A percentile compares a stretch with the other conserved stretches of the same genome.
Evolutionary conservation across 2,329 filamentous ascomycete genomes (phyloP).

Genomic region (Aspergillus brasiliensis): DNA sequence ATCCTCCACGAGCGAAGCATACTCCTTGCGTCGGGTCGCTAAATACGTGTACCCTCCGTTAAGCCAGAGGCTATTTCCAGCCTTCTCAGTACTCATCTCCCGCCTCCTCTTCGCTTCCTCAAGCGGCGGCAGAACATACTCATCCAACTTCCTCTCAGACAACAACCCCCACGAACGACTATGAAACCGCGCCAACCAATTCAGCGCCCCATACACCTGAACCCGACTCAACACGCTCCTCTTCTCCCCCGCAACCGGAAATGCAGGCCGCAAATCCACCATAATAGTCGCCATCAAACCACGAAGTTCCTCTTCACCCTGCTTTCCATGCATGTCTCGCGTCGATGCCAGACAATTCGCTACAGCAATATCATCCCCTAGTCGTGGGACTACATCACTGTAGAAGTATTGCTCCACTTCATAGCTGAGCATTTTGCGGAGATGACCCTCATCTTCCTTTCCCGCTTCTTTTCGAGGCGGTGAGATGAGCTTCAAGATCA

Average conservation of each 20-base stretch:
- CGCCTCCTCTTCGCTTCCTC: constrained; percentile 50
- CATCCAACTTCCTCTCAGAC: constrained; percentile 28
- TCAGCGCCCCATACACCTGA: constrained; percentile 58
- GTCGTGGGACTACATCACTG: constrained; percentile 53
- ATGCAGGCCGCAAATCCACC: constrained; percentile 57
- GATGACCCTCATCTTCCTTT: constrained; percentile 60
- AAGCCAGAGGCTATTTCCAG: constrained; percentile 54
- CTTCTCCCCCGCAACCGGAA: constrained; percentile 54
- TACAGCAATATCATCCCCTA: constrained; percentile 51
- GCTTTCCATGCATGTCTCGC: constrained; percentile 26
- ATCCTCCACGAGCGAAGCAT: constrained; percentile 50
- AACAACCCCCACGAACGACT: constrained; percentile 51
- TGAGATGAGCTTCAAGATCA: constrained; percentile 64
- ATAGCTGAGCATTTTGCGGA: constrained; percentile 68
- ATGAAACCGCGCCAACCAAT: constrained; percentile 68
- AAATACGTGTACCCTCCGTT: constrained; percentile 72
- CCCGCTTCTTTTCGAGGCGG: constrained; percentile 45
- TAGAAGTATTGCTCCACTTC: constrained; percentile 70
- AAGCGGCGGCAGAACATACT: constrained; percentile 53
- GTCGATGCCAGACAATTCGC: constrained; percentile 55
- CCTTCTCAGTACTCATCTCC: constrained; percentile 17
- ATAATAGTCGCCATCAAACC: constrained; percentile 58
- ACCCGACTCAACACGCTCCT: constrained; percentile 44
- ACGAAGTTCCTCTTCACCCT: constrained; percentile 27
- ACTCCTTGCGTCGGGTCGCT: constrained; percentile 63